These are phyloP conservation scores for Yamadazyma insecticola DNA, from an alignment of 805 yeast species.

Conservation along the genomic window DNA sequence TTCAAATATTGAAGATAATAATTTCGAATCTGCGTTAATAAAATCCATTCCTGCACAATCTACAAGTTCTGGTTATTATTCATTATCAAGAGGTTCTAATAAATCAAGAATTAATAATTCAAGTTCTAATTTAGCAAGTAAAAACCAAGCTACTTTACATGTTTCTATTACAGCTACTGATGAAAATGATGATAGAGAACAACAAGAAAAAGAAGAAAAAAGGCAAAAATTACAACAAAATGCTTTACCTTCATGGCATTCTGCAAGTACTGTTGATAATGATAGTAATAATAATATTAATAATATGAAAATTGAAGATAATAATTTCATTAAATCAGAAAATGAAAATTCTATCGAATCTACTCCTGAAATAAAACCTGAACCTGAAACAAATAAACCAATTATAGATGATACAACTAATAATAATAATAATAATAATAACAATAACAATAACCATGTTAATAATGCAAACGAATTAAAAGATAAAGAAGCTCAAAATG, in stretches of 20 bases:
- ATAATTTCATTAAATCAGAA: constrained; percentile 44
- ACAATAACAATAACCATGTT: constrained; percentile 8
- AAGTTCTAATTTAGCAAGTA: constrained; percentile 33
- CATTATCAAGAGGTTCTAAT: constrained; percentile 41
- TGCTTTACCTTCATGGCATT: constrained; percentile 96
- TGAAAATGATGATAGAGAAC: constrained; percentile 65
- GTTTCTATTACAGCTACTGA: constrained; percentile 88
- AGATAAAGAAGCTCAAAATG: constrained; percentile 67
- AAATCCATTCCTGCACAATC: constrained; percentile 83
- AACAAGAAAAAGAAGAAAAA: constrained; percentile 60
- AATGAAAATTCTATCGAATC: constrained; percentile 19
- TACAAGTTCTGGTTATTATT: constrained; percentile 61
- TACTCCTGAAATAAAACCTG: constrained; percentile 8
- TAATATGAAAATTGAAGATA: constrained; percentile 39
- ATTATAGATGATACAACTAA: too few relatives aligned
- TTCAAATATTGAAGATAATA: constrained; percentile 34
- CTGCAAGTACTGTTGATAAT: constrained; percentile 82
- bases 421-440: not conserved
- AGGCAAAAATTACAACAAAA: constrained; percentile 78
- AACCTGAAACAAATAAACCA: constrained; percentile 12
- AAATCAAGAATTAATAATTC: constrained; percentile 23
- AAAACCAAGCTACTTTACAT: constrained; percentile 80
- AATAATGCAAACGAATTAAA: constrained; percentile 25
- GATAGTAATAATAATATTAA: constrained; percentile 45
- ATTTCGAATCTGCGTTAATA: constrained; percentile 54